Conservation (phyloP, 306 rosid genomes). For the Dalbergia cultrata region DNA sequence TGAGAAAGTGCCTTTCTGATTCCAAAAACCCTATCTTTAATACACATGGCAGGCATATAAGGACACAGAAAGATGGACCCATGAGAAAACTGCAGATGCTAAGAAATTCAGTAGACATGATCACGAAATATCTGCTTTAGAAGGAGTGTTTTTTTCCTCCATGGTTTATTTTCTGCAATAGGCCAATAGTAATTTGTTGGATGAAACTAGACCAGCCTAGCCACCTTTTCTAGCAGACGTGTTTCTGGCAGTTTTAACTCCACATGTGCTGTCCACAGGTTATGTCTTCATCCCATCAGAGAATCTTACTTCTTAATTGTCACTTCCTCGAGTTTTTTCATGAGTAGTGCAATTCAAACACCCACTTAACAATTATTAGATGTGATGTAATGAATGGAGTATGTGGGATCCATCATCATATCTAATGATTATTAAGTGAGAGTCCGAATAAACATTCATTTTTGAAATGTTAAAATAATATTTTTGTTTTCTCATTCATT, state of each 20-base stretch:
- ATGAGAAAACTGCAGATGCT: slow-evolving; percentile 19
- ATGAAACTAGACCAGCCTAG: slow-evolving; percentile 5
- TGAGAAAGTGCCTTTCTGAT: neutral
- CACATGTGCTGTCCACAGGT: slow-evolving; percentile 28
- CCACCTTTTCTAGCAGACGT: neutral
- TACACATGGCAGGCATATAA: slow-evolving; percentile 1
- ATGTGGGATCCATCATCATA: no score
- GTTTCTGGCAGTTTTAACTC: slow-evolving; percentile 24
- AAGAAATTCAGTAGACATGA: neutral
- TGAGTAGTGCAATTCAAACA: no score
- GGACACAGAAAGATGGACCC: slow-evolving; percentile 36
- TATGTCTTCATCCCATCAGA: slow-evolving; percentile 27
- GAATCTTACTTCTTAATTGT: neutral
- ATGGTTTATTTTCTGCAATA: neutral
- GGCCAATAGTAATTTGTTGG: neutral
- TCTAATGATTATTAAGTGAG: no score
- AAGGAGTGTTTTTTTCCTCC: neutral
- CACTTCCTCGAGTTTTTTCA: neutral
- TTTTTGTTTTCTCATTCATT: no score
- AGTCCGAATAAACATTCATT: no score
- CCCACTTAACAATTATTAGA: no score
- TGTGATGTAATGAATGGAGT: no score
- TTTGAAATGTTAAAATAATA: no score
- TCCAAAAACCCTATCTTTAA: neutral
- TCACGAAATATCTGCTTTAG: neutral